A percentile compares a stretch with the other conserved stretches of the same genome.
Evolutionary conservation across 2,329 filamentous ascomycete genomes (phyloP).

Genomic region (Sarocladiaceae sp.): DNA sequence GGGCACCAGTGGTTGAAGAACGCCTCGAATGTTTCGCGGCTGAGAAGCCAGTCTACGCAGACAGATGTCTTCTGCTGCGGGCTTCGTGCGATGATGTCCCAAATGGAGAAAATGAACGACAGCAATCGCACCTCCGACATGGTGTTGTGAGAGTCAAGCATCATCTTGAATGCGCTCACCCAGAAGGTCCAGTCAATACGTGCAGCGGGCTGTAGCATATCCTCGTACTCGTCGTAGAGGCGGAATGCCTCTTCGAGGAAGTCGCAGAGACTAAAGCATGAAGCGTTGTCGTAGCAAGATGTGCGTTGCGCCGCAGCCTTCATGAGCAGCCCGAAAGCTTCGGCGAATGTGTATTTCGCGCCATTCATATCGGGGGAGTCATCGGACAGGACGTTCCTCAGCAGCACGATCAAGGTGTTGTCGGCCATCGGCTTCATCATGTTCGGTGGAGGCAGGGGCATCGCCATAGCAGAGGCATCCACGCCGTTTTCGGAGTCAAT

Average conservation of each 20-base stretch:
- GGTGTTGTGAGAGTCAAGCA: constrained; percentile 79
- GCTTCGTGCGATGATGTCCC: constrained; percentile 67
- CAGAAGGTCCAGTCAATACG: constrained; percentile 80
- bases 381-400: constrained; percentile 71
- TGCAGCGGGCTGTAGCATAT: constrained; percentile 29
- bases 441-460: constrained; percentile 63
- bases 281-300: constrained; percentile 75
- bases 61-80: constrained; percentile 63
- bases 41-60: constrained; percentile 71
- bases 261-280: constrained; percentile 87
- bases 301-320: constrained; percentile 71
- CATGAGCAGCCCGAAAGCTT: constrained; percentile 68
- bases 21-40: constrained; percentile 69
- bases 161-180: constrained; percentile 73
- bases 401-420: constrained; percentile 75
- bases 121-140: constrained; percentile 85
- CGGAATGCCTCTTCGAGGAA: constrained; percentile 78
- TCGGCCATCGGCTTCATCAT: constrained; percentile 80
- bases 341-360: constrained; percentile 67
- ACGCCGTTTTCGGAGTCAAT: constrained; percentile 30
- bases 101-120: constrained; percentile 75
- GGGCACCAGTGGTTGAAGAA: constrained; percentile 94
- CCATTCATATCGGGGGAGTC: constrained; percentile 31
- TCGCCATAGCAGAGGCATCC: constrained; percentile 62
- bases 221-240: constrained; percentile 50